A percentile compares a stretch with the other conserved stretches of the same genome.
These are phyloP conservation scores for Rhodocollybia butyracea DNA, from an alignment of 768 basidiomycete genomes.

Conservation along the genomic window DNA sequence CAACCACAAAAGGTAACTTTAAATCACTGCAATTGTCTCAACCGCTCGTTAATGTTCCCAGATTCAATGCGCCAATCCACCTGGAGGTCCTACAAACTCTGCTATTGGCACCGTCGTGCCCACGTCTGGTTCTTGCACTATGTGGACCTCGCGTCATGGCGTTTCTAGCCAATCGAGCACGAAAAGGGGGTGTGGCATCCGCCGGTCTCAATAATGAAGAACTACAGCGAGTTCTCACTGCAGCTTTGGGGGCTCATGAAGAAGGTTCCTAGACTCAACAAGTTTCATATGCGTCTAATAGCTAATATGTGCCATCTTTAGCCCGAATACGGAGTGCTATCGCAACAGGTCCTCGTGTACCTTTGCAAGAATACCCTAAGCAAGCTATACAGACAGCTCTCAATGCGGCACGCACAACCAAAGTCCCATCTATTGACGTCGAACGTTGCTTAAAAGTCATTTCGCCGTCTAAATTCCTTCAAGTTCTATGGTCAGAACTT, in stretches of 20 bases:
- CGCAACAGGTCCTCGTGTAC: constrained; percentile 22
- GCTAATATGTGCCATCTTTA: neutral
- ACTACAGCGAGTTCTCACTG: constrained; percentile 34
- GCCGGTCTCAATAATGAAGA: constrained; percentile 32
- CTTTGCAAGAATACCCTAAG: constrained; percentile 53
- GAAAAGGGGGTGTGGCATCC: constrained; percentile 18
- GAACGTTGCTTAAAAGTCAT: constrained; percentile 59
- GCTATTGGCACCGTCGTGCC: constrained; percentile 61
- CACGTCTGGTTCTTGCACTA: constrained; percentile 60
- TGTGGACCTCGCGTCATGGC: constrained; percentile 54
- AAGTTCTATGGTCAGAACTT: constrained; percentile 68
- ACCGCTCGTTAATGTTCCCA: constrained; percentile 19
- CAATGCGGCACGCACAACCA: constrained; percentile 54
- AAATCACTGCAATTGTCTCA: neutral
- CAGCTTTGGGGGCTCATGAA: constrained; percentile 33
- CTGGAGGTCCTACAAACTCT: constrained; percentile 67
- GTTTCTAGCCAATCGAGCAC: constrained; percentile 35
- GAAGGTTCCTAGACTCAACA: constrained; percentile 27
- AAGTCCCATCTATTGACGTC: constrained; percentile 63
- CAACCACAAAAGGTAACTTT: constrained; percentile 47
- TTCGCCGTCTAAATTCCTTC: constrained; percentile 59
- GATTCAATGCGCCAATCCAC: constrained; percentile 46
- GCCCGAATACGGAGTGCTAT: constrained; percentile 10
- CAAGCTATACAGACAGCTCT: constrained; percentile 58
- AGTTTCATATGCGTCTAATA: no score